These are phyloP conservation scores for Lasiosphaeria miniovina DNA, from an alignment of 495 filamentous ascomycete species.

Conservation along the genomic window DNA sequence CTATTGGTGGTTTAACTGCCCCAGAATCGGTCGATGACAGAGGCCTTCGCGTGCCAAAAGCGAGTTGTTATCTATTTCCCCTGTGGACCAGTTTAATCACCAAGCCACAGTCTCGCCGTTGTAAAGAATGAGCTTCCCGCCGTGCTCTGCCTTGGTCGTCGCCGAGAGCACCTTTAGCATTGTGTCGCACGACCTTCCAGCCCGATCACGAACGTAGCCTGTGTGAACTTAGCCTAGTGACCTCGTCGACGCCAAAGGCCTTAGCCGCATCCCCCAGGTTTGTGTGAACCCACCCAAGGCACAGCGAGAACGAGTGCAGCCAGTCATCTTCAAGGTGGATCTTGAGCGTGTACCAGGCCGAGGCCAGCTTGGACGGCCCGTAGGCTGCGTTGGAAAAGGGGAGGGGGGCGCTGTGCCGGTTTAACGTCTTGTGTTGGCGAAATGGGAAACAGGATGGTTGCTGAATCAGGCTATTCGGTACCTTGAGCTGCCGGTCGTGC, in stretches of 20 bases:
- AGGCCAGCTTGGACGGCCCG: conserved; percentile 38
- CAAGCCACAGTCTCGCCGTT: conserved; percentile 8
- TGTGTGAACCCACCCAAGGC: conserved; percentile 41
- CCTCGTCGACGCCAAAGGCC: conserved; percentile 34
- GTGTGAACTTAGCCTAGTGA: too few relatives aligned
- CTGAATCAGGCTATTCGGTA: neutral
- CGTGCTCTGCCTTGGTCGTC: conserved; percentile 37
- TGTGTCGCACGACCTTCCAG: conserved; percentile 34
- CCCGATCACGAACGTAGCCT: neutral
- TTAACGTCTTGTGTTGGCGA: neutral
- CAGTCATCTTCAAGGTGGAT: conserved; percentile 15
- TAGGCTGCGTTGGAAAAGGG: conserved; percentile 39
- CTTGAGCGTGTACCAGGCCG: conserved; percentile 6
- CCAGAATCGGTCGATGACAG: too few relatives aligned
- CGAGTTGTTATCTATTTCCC: too few relatives aligned
- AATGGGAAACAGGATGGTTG: neutral
- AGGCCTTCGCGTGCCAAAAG: too few relatives aligned
- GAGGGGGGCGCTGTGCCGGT: neutral
- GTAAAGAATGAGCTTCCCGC: conserved; percentile 32
- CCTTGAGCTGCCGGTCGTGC: conserved; percentile 1
- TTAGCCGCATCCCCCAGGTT: conserved; percentile 45
- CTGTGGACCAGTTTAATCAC: neutral
- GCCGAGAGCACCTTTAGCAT: conserved; percentile 38
- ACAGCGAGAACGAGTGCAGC: conserved; percentile 29
- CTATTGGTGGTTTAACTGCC: too few relatives aligned